phyloP scores from a whole-genome alignment of 495 filamentous ascomycete species.

The Cudoniella acicularis region DNA sequence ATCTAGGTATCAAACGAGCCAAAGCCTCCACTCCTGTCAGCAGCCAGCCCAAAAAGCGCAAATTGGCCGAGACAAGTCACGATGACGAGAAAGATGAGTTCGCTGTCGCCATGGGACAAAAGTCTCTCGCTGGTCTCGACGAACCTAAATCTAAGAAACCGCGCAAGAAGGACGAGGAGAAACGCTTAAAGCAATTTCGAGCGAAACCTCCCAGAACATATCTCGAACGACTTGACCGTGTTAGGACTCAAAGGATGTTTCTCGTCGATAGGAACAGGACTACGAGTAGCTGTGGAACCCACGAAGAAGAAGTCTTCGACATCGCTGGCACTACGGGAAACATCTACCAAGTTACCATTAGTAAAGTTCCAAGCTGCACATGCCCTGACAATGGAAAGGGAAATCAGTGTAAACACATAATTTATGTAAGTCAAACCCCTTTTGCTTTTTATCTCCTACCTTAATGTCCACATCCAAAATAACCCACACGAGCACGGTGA shows the following conservation, averaged over 20 bases:
- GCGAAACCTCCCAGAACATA: conserved; percentile 9
- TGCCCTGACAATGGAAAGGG: conserved; percentile 61
- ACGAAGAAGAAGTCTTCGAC: conserved; percentile 50
- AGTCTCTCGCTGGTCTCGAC: conserved; percentile 5
- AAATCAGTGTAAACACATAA: conserved; percentile 67
- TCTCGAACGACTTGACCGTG: conserved; percentile 19
- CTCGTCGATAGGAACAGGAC: conserved; percentile 20
- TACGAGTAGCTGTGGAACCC: conserved; percentile 6
- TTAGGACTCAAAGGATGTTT: conserved; percentile 24
- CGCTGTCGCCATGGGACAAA: neutral
- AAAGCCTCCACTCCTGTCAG: neutral
- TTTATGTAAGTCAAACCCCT: conserved; percentile 25
- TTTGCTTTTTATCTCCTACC: too few species aligned
- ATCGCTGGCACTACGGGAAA: conserved; percentile 75
- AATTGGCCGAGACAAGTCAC: neutral
- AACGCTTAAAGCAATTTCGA: conserved; percentile 17
- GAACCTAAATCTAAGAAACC: neutral
- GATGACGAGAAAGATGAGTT: conserved; percentile 4
- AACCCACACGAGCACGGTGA: too few species aligned
- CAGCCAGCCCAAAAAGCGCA: conserved; percentile 15
- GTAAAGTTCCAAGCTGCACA: conserved; percentile 57
- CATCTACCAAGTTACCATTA: conserved; percentile 56
- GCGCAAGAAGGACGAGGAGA: conserved; percentile 14
- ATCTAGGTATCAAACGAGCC: conserved; percentile 11
- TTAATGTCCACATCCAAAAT: too few species aligned